Evolutionary conservation across 345 rosid species (phyloP), one percentile per base, ranked within the genome.

Genomic region (Geranium rotundifolium): DNA sequence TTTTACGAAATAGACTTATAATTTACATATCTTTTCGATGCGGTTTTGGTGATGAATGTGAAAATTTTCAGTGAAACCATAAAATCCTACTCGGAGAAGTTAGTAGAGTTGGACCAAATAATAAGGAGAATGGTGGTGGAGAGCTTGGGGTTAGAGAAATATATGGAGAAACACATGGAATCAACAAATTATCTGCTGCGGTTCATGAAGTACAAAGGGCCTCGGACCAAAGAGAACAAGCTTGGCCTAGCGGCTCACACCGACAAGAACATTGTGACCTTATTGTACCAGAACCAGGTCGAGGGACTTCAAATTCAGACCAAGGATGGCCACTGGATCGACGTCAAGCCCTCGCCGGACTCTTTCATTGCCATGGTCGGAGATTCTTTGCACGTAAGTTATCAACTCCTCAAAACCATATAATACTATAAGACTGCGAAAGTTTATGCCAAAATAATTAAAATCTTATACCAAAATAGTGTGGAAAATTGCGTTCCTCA

Each of bases 221-320:
- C 86, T 20, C 69, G 78, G 5, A 77, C 86, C 19, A 63, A 67
- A 23, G 86, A 83, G 20, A 77, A 75, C 0, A 70, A 79, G 66
- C 5, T 83, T n/a, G 91, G 88, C 1, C 62, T 81, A 17, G 61
- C 55, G 4, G 57, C 74, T 31, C 91, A 83, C 58, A 81, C 86
- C 0, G 86, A 85, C 66, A 85, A 81, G 65, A 85, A 81, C 73
- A 65, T 85, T 0, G 76, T 85, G 27, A 85, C 91, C 34, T 79
- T 85, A 55, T 76, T 85, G 65, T 68, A 73, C 62, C 91, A 83
- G 58, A 85, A 85, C 66, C 76, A 85, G 59, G 86, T 85, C 9
- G 85, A 79, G 0, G 88, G 91, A 7, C 69, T 83, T 1, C 78
- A 78, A 29, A 67, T 85, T 1, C 75, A 76, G 59, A 70, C 77